Conservation (phyloP, 2,329 filamentous ascomycete species). For the Sphaerostilbella broomeana region DNA sequence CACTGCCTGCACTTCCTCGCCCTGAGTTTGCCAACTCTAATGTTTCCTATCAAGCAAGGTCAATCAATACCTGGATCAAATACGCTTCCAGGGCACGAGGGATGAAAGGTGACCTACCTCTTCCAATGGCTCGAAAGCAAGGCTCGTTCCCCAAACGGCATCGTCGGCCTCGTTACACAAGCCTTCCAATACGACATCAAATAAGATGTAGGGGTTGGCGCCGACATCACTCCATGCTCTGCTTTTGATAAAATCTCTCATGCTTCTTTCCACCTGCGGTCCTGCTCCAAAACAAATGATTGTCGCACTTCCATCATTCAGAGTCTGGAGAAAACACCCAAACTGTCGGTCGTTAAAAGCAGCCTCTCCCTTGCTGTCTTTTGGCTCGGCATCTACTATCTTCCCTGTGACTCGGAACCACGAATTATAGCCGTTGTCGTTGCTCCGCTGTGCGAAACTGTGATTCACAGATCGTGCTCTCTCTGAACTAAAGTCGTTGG, state of each 20-base stretch:
- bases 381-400: background rate
- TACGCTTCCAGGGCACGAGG: too few species aligned
- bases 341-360: constrained; percentile 24
- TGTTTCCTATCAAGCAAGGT: constrained; percentile 16
- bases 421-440: constrained; percentile 19
- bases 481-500: constrained; percentile 26
- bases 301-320: constrained; percentile 15
- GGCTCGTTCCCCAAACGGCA: constrained; percentile 26
- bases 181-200: constrained; percentile 24
- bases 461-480: constrained; percentile 26
- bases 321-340: constrained; percentile 22
- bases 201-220: constrained; percentile 23
- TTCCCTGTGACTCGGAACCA: constrained; percentile 25
- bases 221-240: constrained; percentile 21
- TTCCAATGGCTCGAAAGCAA: constrained; percentile 23
- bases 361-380: constrained; percentile 12
- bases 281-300: constrained; percentile 23
- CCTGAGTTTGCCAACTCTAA: constrained; percentile 19
- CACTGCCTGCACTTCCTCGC: constrained; percentile 13
- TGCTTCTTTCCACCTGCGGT: constrained; percentile 17
- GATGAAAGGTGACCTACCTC: constrained; percentile 17
- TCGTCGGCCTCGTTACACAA: constrained; percentile 24
- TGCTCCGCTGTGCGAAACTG: constrained; percentile 26
- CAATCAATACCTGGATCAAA: background rate
- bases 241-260: constrained; percentile 19